phyloP scores from a whole-genome alignment of 1,139 yeast genomes.

The Petasospora fabianii region DNA sequence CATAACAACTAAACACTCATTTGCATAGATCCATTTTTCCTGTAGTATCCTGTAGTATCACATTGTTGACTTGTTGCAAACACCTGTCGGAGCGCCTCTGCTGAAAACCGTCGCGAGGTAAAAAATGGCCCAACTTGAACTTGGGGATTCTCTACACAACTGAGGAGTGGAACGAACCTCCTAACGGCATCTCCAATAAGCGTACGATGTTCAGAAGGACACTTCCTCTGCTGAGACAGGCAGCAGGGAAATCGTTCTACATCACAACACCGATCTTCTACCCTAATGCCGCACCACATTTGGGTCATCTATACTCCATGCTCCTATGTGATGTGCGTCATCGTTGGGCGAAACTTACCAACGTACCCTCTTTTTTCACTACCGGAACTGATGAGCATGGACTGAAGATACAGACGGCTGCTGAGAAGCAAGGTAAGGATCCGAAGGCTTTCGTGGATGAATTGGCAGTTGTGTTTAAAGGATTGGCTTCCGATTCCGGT shows the following conservation, averaged over 20 bases:
- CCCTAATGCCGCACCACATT: conserved; percentile 92
- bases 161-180: too few relatives aligned
- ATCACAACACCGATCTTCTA: conserved; percentile 93
- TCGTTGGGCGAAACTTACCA: conserved; percentile 61
- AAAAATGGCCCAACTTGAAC: too few relatives aligned
- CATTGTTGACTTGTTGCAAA: too few relatives aligned
- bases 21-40: background rate
- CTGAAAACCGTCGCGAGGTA: too few relatives aligned
- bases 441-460: conserved; percentile 74
- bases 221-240: conserved; percentile 3
- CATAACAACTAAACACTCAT: too few relatives aligned
- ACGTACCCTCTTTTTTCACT: conserved; percentile 51
- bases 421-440: conserved; percentile 43
- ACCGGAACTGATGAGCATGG: conserved; percentile 99
- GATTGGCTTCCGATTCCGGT: conserved; percentile 52
- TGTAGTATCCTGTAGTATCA: too few relatives aligned
- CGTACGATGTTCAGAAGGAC: conserved; percentile 12
- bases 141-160: too few relatives aligned
- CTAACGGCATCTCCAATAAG: too few relatives aligned
- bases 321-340: conserved; percentile 72
- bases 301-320: conserved; percentile 92
- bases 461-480: conserved; percentile 60
- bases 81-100: too few relatives aligned
- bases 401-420: conserved; percentile 79
- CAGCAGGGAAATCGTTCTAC: conserved; percentile 27